A percentile compares a stretch with the other conserved stretches of the same genome.
These are phyloP conservation scores for Cutaneotrichosporon cyanovorans DNA, from an alignment of 1,284 basidiomycete species.

Conservation along the genomic window DNA sequence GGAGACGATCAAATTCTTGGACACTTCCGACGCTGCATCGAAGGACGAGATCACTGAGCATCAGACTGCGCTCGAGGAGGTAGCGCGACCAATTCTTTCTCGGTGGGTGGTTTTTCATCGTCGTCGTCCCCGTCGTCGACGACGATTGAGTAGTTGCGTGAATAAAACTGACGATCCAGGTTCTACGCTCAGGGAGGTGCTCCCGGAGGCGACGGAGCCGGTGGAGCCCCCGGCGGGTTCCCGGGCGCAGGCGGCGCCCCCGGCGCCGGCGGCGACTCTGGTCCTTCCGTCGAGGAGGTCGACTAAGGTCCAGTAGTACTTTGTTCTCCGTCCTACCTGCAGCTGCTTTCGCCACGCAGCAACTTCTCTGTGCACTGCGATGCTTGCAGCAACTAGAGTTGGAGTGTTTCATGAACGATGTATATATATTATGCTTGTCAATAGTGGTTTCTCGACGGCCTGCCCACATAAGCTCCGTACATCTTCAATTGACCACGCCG, in stretches of 20 bases:
- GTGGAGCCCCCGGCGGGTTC: conserved; percentile 52
- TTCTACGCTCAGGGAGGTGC: conserved; percentile 78
- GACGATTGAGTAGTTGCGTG: neutral
- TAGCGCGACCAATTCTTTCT: conserved; percentile 89
- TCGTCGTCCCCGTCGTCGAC: neutral
- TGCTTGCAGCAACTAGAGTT: too few relatives aligned
- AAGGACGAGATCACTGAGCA: conserved; percentile 92
- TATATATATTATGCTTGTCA: too few relatives aligned
- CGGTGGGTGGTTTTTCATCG: too few relatives aligned
- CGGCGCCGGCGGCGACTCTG: conserved; percentile 50
- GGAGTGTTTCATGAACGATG: too few relatives aligned
- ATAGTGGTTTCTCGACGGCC: too few relatives aligned
- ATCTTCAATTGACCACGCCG: too few relatives aligned
- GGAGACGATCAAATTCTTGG: conserved; percentile 84
- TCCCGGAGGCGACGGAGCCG: conserved; percentile 49
- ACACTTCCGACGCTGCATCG: conserved; percentile 67
- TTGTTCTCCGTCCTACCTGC: too few relatives aligned
- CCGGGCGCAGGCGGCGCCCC: conserved; percentile 45
- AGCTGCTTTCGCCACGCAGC: too few relatives aligned
- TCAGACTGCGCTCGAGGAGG: conserved; percentile 89
- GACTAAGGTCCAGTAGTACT: too few relatives aligned
- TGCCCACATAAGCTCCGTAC: too few relatives aligned
- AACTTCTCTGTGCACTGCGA: too few relatives aligned
- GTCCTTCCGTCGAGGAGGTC: conserved; percentile 54
- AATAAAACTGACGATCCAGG: too few relatives aligned